Percentiles rank a stretch among this genome's conserved stretches.
phyloP scores from a whole-genome alignment of 306 rosid genomes.

The Fragaria vesca region DNA sequence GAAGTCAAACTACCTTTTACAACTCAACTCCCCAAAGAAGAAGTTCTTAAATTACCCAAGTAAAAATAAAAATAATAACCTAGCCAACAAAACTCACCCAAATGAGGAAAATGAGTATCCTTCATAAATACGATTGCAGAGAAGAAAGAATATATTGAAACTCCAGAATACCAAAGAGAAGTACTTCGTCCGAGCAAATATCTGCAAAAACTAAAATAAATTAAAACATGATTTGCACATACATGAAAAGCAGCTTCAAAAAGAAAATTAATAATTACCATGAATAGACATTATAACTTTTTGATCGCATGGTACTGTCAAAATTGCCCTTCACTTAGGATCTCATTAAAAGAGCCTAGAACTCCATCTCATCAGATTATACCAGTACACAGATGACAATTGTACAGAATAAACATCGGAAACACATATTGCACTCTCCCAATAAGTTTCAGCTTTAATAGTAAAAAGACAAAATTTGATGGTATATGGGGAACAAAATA shows the following conservation, averaged over 20 bases:
- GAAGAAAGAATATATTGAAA: conserved; percentile 81
- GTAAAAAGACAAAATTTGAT: background rate
- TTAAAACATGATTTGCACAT: background rate
- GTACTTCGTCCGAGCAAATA: conserved; percentile 59
- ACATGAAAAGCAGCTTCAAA: background rate
- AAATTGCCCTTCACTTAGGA: background rate
- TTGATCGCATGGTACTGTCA: too few species aligned
- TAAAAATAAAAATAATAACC: conserved; percentile 7
- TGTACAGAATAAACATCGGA: background rate
- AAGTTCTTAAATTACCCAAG: background rate
- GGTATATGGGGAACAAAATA: background rate
- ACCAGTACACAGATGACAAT: background rate
- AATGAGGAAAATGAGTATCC: conserved; percentile 79
- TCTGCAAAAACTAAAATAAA: conserved; percentile 38
- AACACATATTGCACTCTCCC: background rate
- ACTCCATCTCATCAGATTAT: background rate
- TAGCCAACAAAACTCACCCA: conserved; percentile 66
- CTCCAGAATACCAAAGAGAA: conserved; percentile 69
- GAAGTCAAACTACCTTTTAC: background rate
- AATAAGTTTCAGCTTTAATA: background rate
- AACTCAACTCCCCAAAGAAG: conserved; percentile 20
- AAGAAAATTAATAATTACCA: background rate
- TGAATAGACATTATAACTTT: background rate
- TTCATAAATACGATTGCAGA: conserved; percentile 81
- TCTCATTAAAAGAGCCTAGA: background rate